These are phyloP conservation scores for Diversispora eburnea DNA, from an alignment of 192 early-diverging fungal species.

Conservation along the genomic window DNA sequence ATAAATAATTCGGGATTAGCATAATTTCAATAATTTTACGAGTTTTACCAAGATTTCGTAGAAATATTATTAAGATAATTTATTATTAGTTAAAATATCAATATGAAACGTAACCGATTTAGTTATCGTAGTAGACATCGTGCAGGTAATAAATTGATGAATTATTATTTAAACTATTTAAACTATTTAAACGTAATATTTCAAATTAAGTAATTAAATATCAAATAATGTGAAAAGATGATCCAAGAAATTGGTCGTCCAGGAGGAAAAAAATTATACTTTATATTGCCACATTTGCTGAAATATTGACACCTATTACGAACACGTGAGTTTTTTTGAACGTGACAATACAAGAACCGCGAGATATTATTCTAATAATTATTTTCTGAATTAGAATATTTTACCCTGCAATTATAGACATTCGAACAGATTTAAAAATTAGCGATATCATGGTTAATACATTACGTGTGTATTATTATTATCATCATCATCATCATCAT, in stretches of 20 bases:
- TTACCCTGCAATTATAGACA: slow-evolving; percentile 1
- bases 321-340: slow-evolving; percentile 7
- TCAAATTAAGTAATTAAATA: too few relatives aligned
- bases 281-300: background rate
- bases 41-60: too few relatives aligned
- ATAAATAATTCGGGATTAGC: too few relatives aligned
- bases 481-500: background rate
- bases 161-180: too few relatives aligned
- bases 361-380: background rate
- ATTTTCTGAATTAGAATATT: background rate
- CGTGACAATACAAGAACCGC: background rate
- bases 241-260: slow-evolving; percentile 22
- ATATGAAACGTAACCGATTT: too few relatives aligned
- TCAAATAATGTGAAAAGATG: background rate
- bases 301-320: background rate
- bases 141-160: too few relatives aligned
- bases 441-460: slow-evolving; percentile 6
- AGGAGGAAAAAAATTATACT: slow-evolving; percentile 8
- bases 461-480: background rate
- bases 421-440: slow-evolving; percentile 3
- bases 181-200: too few relatives aligned
- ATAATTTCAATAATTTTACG: too few relatives aligned
- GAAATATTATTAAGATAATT: too few relatives aligned
- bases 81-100: too few relatives aligned
- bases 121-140: too few relatives aligned